Evolutionary conservation across 495 filamentous ascomycete genomes (phyloP), one percentile per base, ranked within the genome.

Genomic region (Schizothecium vesticola): DNA sequence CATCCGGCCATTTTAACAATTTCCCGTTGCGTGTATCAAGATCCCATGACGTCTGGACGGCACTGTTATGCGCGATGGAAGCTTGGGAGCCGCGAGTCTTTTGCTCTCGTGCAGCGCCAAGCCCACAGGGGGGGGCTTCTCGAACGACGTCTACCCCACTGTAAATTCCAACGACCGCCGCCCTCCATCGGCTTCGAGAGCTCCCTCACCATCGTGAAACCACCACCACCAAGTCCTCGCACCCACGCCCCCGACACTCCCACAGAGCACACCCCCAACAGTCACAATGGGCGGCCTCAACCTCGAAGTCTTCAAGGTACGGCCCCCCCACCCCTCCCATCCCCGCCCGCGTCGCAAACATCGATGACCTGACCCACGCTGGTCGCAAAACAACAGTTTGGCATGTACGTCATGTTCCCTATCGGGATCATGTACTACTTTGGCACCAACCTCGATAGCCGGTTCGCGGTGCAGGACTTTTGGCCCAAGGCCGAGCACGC

Each of bases 381-480:
- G 33, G 19, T 26, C 67, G 6, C 13, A 13, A 12, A 31, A 64
- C 57, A 43, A 12, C 68, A 97, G 94, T 97, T 97, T 82, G 93
- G 94, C 82, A 91, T 94, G 86, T 99, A 98, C 83, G 90, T 99
- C 81, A 89, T 97, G 85, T 98, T 99, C 81, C 95, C 95, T 24
- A 97, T 99, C 73, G 93, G 91, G 69, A 92, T 95, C 83, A 99
- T 99, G 95, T 99, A 97, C 85, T 99, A 99, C 82, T 99, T 97
- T 83, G 95, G 95, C 77, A 97, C 93, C 57, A 99, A 99, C 79
- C 91, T 99, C 69, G 95, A 99, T 79, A 86, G 88, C 65, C 90
- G 91, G 68, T 99, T 99, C 83, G 75, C 84, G 58, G 91, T 97
- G 1, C 88, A 90, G 13, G 90, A 90, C 68, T 99, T 99, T 86